Conservation (phyloP, 805 yeast species). For the Ogataea trehalophila region DNA sequence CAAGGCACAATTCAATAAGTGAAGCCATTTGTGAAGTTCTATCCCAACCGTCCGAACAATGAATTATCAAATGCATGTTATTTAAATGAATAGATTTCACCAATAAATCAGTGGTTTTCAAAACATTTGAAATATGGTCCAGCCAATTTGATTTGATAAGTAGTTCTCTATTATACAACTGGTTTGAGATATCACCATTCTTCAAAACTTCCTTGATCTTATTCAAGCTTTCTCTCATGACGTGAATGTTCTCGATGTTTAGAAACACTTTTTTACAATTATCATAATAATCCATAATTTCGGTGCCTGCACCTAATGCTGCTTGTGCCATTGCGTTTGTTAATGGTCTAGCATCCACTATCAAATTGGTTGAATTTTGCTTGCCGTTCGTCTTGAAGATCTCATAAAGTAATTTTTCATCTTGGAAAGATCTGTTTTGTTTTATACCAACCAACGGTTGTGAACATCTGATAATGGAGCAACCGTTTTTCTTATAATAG, state of each 20-base stretch:
- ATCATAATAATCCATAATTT: conserved; percentile 81
- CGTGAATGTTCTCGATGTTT: conserved; percentile 94
- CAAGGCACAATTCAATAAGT: conserved; percentile 78
- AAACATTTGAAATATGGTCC: conserved; percentile 58
- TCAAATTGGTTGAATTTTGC: conserved; percentile 41
- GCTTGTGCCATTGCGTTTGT: conserved; percentile 96
- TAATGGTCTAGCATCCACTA: conserved; percentile 88
- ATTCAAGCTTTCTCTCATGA: conserved; percentile 79
- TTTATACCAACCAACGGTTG: conserved; percentile 92
- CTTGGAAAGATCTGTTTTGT: conserved; percentile 84
- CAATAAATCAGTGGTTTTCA: conserved; percentile 73
- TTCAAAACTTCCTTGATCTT: conserved; percentile 58
- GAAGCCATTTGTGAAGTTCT: conserved; percentile 88
- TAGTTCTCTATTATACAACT: conserved; percentile 44
- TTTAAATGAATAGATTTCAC: conserved; percentile 79
- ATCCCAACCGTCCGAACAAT: conserved; percentile 99
- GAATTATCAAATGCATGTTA: conserved; percentile 77
- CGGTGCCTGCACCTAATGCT: conserved; percentile 98
- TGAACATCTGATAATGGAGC: conserved; percentile 82
- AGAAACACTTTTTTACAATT: conserved; percentile 68
- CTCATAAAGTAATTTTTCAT: conserved; percentile 75
- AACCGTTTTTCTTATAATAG: conserved; percentile 60
- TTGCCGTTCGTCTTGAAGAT: conserved; percentile 58
- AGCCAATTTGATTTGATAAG: conserved; percentile 76
- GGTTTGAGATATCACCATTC: conserved; percentile 58